A percentile compares a stretch with the other conserved stretches of the same genome.
phyloP scores from a whole-genome alignment of 2,329 filamentous ascomycete genomes.

The Xylaria polymorpha region DNA sequence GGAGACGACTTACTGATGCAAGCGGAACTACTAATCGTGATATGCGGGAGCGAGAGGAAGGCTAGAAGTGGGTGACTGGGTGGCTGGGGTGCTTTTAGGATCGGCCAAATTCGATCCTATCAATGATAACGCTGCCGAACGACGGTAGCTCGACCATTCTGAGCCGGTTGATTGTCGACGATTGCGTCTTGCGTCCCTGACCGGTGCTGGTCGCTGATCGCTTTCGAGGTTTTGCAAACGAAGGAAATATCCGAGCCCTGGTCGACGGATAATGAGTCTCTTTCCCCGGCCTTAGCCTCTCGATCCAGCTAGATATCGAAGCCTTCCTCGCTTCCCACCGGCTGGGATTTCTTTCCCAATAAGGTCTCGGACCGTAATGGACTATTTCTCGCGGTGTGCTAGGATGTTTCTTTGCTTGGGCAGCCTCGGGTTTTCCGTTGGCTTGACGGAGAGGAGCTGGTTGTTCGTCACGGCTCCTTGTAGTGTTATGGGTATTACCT shows the following conservation, averaged over 20 bases:
- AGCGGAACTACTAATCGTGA: neutral
- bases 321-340: neutral
- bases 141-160: neutral
- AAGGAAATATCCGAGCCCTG: conserved; percentile 38
- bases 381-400: neutral
- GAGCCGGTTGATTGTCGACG: conserved; percentile 1
- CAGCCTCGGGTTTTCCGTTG: neutral
- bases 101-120: neutral
- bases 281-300: conserved; percentile 8
- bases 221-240: conserved; percentile 29
- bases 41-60: neutral
- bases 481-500: conserved; percentile 9
- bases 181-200: neutral
- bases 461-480: neutral
- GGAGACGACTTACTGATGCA: conserved; percentile 3
- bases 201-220: conserved; percentile 11
- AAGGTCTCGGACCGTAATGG: neutral
- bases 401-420: neutral
- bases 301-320: conserved; percentile 14
- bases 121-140: neutral
- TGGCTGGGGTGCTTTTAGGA: neutral
- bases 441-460: neutral
- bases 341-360: conserved; percentile 3
- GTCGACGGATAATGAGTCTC: neutral
- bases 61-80: neutral